Conservation (phyloP, 179 eudicot species). For the Camellia oleifera region DNA sequence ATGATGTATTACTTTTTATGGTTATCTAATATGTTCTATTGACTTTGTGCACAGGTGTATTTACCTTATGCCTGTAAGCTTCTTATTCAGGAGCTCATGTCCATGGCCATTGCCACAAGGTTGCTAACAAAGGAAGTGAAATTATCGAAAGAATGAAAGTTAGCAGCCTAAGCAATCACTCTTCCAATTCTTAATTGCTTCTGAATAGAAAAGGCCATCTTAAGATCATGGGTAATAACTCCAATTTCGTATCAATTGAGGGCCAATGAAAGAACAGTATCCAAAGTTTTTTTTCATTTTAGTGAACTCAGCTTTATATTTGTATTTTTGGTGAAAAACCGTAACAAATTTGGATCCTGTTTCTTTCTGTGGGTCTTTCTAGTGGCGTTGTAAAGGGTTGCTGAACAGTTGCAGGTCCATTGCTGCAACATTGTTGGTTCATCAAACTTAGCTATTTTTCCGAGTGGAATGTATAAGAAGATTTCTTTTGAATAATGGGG, state of each 20-base stretch:
- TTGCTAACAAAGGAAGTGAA: slow-evolving; percentile 71
- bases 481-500: no score
- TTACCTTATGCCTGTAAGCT: slow-evolving; percentile 90
- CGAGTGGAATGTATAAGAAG: no score
- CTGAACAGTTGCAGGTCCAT: no score
- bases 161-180: slow-evolving; percentile 28
- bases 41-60: slow-evolving; percentile 47
- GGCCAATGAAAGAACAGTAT: background rate
- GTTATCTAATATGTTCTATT: background rate
- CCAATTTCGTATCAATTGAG: background rate
- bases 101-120: slow-evolving; percentile 92
- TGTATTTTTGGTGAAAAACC: no score
- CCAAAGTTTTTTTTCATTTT: background rate
- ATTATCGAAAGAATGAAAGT: slow-evolving; percentile 44
- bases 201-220: background rate
- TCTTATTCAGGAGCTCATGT: slow-evolving; percentile 93
- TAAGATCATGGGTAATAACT: background rate
- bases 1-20: background rate
- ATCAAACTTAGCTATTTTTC: no score
- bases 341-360: no score
- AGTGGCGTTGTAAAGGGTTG: no score
- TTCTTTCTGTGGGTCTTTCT: no score
- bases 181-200: background rate
- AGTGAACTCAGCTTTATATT: no score
- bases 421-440: no score